A percentile compares a stretch with the other conserved stretches of the same genome.
Conservation (phyloP, 1,284 basidiomycete genomes). For the Trametes hirsuta region DNA sequence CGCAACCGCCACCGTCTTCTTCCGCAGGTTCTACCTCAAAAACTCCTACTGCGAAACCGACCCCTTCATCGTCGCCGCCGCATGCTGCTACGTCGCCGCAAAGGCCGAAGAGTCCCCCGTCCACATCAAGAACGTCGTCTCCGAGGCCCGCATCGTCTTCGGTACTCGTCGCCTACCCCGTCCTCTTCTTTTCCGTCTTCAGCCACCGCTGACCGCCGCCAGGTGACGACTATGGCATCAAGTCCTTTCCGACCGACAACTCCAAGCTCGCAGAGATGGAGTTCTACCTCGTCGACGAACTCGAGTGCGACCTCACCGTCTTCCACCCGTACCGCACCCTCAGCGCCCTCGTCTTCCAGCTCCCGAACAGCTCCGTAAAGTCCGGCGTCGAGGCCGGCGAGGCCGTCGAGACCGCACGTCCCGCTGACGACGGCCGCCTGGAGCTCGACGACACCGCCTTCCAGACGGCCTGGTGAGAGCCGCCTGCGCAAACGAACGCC, state of each 20-base stretch:
- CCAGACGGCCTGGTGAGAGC: constrained; percentile 73
- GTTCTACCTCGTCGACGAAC: constrained; percentile 95
- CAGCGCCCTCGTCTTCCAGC: constrained; percentile 69
- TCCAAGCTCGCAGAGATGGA: constrained; percentile 98
- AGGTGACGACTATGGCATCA: constrained; percentile 71
- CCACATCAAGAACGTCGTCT: constrained; percentile 92
- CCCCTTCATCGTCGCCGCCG: constrained; percentile 89
- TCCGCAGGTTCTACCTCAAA: constrained; percentile 93
- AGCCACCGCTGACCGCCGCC: neutral
- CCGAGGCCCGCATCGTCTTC: constrained; percentile 82
- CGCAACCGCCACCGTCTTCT: constrained; percentile 93
- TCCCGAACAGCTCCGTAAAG: constrained; percentile 31
- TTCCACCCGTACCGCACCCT: constrained; percentile 96
- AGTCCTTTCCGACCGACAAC: constrained; percentile 83
- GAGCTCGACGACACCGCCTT: constrained; percentile 69
- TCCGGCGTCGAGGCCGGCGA: constrained; percentile 66
- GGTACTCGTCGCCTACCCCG: constrained; percentile 49
- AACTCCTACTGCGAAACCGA: constrained; percentile 94
- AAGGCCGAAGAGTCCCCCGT: constrained; percentile 97
- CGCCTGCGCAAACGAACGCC: neutral
- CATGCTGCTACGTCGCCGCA: constrained; percentile 94
- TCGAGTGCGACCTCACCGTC: constrained; percentile 92
- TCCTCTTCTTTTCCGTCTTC: constrained; percentile 27
- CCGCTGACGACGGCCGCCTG: constrained; percentile 68
- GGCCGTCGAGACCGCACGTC: constrained; percentile 59